phyloP scores from a whole-genome alignment of 176 grass and related monocot genomes.

The Olyra latifolia region DNA sequence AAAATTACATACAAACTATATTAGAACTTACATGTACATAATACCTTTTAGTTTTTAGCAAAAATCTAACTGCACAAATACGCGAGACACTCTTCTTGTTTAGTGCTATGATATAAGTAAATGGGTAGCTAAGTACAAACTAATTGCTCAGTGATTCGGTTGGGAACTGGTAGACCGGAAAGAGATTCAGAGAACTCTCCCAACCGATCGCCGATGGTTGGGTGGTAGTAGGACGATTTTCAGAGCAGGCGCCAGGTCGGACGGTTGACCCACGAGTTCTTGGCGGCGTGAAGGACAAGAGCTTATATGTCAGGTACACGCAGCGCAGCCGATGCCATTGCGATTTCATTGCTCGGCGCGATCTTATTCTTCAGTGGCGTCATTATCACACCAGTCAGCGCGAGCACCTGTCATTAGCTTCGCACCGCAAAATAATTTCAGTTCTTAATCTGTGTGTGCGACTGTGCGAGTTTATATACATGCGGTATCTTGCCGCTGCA shows the following conservation, averaged over 20 bases:
- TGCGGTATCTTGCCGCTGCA: not conserved
- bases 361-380: slow-evolving; percentile 30
- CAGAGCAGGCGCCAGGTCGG: slow-evolving; percentile 30
- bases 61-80: no score
- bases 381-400: not conserved
- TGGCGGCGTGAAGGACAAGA: not conserved
- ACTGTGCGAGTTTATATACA: not conserved
- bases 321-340: slow-evolving; percentile 23
- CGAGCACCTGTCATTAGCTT: not conserved
- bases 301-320: slow-evolving; percentile 36
- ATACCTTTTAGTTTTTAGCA: no score
- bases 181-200: not conserved
- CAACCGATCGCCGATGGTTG: slow-evolving; percentile 3
- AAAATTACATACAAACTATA: no score
- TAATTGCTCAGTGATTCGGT: slow-evolving; percentile 21
- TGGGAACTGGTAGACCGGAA: not conserved
- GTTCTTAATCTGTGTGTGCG: not conserved
- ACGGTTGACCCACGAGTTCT: slow-evolving; percentile 25
- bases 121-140: not conserved
- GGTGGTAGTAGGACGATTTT: not conserved
- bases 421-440: not conserved
- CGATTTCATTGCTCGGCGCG: slow-evolving; percentile 19
- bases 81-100: no score
- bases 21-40: no score
- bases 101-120: not conserved